Evolutionary conservation across 129 eudicot genomes (phyloP), one percentile per base, ranked within the genome.

Genomic region (Logfia minima): DNA sequence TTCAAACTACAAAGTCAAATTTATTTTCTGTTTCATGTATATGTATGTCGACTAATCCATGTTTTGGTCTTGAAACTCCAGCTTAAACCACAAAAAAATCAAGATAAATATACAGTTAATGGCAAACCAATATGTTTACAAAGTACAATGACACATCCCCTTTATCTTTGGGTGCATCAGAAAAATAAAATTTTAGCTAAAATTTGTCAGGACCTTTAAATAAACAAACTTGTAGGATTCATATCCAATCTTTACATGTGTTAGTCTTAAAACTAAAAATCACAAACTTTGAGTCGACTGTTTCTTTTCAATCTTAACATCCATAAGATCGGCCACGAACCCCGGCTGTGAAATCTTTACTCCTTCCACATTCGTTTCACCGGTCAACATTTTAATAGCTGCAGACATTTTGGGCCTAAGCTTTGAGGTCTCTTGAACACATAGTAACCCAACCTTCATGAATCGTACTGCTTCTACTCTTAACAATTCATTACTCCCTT

Each of bases 381-480:
- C 81, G 1, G 51, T 77, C 74, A 93, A 76, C 95, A 93, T 85
- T 75, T 85, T 88, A 62, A 84, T 74, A 55, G 74, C 92, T 19
- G 1, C 23, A 29, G 98, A 88, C 96, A 93, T 90, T 32, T 72
- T 26, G 14, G 98, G 98, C 48, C 96, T 75, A 32, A 75, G 84
- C 66, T 81, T 86, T 23, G 87, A 74, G 67, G 61, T 87, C 79
- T 93, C 92, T 83, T 93, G 98, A 71, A 90, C 96, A 48, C 96
- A 93, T 9, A 93, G 87, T 70, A 93, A 83, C 68, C 98, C 98
- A 22, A 93, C 83, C 82, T 82, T 88, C 77, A 88, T 65, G 77
- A 86, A 88, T 10, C 70, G 59, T 19, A 80, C 74, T 19, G 89
- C 91, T 82, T 93, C 95, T 64, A 71, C 83, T 34, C 5, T 75